Evolutionary conservation across 2,329 filamentous ascomycete species (phyloP).

Genomic region (Leptoxyphium fumago): DNA sequence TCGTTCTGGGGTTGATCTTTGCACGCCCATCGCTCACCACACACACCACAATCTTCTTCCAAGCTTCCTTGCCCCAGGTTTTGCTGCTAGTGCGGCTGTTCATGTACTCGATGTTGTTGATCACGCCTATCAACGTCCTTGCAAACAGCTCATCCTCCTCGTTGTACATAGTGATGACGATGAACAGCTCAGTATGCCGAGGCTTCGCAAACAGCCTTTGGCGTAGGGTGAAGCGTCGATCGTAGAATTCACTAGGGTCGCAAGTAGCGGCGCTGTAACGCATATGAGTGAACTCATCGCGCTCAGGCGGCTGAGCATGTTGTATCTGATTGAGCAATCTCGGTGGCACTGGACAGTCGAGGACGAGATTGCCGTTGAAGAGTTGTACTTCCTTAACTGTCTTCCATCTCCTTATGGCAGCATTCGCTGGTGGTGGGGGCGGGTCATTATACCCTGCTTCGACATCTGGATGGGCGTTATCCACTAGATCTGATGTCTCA

Average conservation of each 20-base stretch:
- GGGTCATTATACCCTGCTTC: slow-evolving; percentile 26
- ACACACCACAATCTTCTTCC: slow-evolving; percentile 99
- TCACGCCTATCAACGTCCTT: slow-evolving; percentile 87
- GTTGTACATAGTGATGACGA: slow-evolving; percentile 98
- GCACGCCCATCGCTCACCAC: slow-evolving; percentile 92
- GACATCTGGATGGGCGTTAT: slow-evolving; percentile 25
- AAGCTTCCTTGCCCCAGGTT: slow-evolving; percentile 95
- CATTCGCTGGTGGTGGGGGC: slow-evolving; percentile 38
- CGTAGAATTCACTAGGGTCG: slow-evolving; percentile 76
- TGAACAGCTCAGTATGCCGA: slow-evolving; percentile 85
- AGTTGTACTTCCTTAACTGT: slow-evolving; percentile 97
- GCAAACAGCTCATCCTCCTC: slow-evolving; percentile 95
- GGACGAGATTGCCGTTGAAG: slow-evolving; percentile 89
- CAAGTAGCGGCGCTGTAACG: slow-evolving; percentile 90
- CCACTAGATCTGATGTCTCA: slow-evolving; percentile 22
- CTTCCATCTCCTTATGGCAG: slow-evolving; percentile 77
- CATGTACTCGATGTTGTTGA: slow-evolving; percentile 99
- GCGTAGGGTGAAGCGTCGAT: slow-evolving; percentile 78
- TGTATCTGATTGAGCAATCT: slow-evolving; percentile 74
- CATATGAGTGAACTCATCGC: slow-evolving; percentile 83
- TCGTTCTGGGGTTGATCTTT: slow-evolving; percentile 88
- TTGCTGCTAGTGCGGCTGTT: slow-evolving; percentile 85
- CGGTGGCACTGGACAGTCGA: slow-evolving; percentile 91
- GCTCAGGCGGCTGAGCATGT: slow-evolving; percentile 63
- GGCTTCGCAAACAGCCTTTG: slow-evolving; percentile 87